These are phyloP conservation scores for Cryptosporidium felis DNA, from an alignment of 169 alveolate species.

Conservation along the genomic window DNA sequence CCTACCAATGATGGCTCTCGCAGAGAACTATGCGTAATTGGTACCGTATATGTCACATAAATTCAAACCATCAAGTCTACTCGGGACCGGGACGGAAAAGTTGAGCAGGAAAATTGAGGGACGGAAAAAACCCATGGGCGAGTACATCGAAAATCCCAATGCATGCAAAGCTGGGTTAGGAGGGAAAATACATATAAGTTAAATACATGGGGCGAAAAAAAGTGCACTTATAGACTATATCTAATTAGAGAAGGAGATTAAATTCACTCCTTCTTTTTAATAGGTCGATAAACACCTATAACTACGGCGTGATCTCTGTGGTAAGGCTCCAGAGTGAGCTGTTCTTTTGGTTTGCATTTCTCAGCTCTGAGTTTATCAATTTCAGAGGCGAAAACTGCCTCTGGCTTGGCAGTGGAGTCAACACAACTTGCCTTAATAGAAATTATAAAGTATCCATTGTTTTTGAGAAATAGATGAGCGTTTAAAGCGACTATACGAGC, in stretches of 20 bases:
- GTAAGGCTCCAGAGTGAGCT: constrained; percentile 97
- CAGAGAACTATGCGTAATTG: too few species aligned
- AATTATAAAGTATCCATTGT: constrained; percentile 97
- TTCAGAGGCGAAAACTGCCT: constrained; percentile 93
- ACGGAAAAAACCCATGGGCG: too few species aligned
- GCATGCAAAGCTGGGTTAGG: not conserved
- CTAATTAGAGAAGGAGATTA: not conserved
- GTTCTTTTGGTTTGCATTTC: constrained; percentile 95
- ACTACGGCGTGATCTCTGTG: constrained; percentile 98
- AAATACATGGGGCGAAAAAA: not conserved
- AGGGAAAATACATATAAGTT: not conserved
- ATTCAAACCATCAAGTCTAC: too few species aligned
- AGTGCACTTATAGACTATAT: constrained; percentile 14
- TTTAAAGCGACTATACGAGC: constrained; percentile 96
- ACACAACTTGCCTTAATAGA: constrained; percentile 98
- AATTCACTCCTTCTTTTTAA: constrained; percentile 78
- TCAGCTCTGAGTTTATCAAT: constrained; percentile 85
- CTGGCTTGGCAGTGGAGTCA: constrained; percentile 98
- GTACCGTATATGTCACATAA: too few species aligned
- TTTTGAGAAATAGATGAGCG: constrained; percentile 94
- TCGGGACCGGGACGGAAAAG: not conserved
- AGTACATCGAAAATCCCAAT: too few species aligned
- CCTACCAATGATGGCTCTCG: constrained; percentile 44
- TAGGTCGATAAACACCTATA: constrained; percentile 93
- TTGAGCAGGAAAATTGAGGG: not conserved